Percentiles rank a stretch among this genome's conserved stretches.
These are phyloP conservation scores for Tetrahymena borealis DNA, from an alignment of 73 alveolate species.

Conservation along the genomic window DNA sequence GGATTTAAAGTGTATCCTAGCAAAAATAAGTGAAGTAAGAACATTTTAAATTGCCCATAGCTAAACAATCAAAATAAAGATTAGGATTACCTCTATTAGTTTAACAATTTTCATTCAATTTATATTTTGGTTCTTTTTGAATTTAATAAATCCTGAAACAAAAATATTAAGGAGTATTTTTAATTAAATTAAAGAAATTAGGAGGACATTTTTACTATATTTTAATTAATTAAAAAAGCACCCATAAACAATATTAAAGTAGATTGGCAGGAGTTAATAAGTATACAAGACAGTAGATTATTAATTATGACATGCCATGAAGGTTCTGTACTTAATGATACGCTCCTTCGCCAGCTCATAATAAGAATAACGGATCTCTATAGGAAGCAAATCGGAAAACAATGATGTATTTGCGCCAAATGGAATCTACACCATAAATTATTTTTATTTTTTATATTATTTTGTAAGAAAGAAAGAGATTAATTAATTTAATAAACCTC, in stretches of 20 bases:
- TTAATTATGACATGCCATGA: slow-evolving; percentile 1
- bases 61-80: too few species aligned
- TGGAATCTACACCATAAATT: background rate
- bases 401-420: background rate
- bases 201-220: background rate
- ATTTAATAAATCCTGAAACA: too few species aligned
- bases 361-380: background rate
- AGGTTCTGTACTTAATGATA: background rate
- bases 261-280: background rate
- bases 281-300: background rate
- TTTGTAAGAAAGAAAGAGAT: background rate
- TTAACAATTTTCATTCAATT: too few species aligned
- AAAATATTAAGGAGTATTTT: background rate
- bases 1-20: too few species aligned
- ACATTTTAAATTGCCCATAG: too few species aligned
- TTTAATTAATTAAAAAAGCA: background rate
- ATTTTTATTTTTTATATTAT: background rate
- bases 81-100: too few species aligned
- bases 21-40: too few species aligned
- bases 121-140: too few species aligned
- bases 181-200: background rate
- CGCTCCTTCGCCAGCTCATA: slow-evolving; percentile 2
- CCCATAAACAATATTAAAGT: background rate
- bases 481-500: background rate
- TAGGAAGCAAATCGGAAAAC: background rate